Conservation (phyloP, 306 rosid species). For the Lablab purpureus region DNA sequence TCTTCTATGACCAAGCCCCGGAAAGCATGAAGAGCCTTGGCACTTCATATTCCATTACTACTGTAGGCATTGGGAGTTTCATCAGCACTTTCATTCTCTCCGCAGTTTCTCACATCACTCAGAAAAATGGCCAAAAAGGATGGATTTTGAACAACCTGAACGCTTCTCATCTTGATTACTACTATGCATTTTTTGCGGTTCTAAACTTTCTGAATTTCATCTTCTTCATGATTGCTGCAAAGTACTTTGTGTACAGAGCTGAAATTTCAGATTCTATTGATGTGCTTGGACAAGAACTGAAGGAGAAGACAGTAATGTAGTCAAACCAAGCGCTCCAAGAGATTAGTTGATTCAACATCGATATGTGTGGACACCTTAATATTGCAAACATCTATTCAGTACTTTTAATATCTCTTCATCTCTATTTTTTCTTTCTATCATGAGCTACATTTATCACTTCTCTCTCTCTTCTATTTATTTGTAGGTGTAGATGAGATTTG, state of each 20-base stretch:
- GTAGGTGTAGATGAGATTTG: background rate
- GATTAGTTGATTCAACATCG: background rate
- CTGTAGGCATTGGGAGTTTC: slow-evolving; percentile 68
- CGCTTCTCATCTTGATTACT: slow-evolving; percentile 68
- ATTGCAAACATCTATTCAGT: background rate
- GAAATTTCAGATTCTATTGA: slow-evolving; percentile 70
- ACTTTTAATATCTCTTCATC: background rate
- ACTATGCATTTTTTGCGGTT: slow-evolving; percentile 57
- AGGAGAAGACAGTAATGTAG: slow-evolving; percentile 35
- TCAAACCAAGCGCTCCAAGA: slow-evolving; percentile 14
- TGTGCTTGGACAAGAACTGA: slow-evolving; percentile 58
- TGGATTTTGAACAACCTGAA: slow-evolving; percentile 78
- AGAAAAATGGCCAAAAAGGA: slow-evolving; percentile 51
- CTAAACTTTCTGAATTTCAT: slow-evolving; percentile 60
- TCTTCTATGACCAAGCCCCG: slow-evolving; percentile 86
- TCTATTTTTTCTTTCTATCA: background rate
- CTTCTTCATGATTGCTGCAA: slow-evolving; percentile 54
- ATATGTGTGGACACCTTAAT: background rate
- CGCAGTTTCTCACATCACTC: slow-evolving; percentile 56
- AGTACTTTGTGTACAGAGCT: slow-evolving; percentile 66
- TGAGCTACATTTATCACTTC: background rate
- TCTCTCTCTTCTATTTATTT: background rate
- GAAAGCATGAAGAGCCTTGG: slow-evolving; percentile 83
- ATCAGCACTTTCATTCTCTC: slow-evolving; percentile 67
- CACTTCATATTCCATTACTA: slow-evolving; percentile 66